Base-by-base conservation (phyloP, 2,329 filamentous ascomycete species). In the Dactylellina sp. region DNA sequence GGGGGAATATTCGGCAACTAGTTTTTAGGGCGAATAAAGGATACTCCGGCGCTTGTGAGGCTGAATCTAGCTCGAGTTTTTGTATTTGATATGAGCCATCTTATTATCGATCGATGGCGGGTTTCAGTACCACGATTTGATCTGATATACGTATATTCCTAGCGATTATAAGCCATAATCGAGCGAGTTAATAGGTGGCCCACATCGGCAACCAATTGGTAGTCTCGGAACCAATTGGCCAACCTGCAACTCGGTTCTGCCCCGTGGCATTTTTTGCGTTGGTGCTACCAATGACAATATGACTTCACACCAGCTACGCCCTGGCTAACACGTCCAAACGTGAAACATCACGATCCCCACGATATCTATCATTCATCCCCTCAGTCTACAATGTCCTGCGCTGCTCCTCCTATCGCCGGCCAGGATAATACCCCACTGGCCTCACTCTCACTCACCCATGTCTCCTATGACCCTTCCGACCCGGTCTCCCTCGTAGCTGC, bases 401-500 rank as follows among this genome's bases (percentile, higher is more conserved):
- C 70, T 40, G 70, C 61, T 9, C 61, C 47, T 46, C 49, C 24
- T 25, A 7, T 61, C 53, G 37, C 40, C 61, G 70, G 49, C 42
- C 61, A 74, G 47, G 53, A 66, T 64, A 35, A 39, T 47, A 44
- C 72, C 44, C 88, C 91, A 42, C 84, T 98, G 66, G 92, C 93
- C 57, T 98, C 94, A 22, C 86, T 99, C 75, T 97, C 94, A 57
- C 84, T 99, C 77, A 98, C 95, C 9, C 94, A 98, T 83, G 93
- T 98, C 78, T 92, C 95, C 84, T 98, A 98, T 85, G 93, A 98
- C 83, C 93, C 96, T 3, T 82, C 88, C 75, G 94, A 98, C 82
- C 87, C 86, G 63, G 71, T 97, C 78, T 98, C 95, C 55, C 92
- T 93, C 82, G 81, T 92, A 52, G 97, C 91, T 81, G 95, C 95